Evolutionary conservation across 2,329 filamentous ascomycete species (phyloP), one percentile per base, ranked within the genome.

Genomic region (Pseudogymnoascus sp.): DNA sequence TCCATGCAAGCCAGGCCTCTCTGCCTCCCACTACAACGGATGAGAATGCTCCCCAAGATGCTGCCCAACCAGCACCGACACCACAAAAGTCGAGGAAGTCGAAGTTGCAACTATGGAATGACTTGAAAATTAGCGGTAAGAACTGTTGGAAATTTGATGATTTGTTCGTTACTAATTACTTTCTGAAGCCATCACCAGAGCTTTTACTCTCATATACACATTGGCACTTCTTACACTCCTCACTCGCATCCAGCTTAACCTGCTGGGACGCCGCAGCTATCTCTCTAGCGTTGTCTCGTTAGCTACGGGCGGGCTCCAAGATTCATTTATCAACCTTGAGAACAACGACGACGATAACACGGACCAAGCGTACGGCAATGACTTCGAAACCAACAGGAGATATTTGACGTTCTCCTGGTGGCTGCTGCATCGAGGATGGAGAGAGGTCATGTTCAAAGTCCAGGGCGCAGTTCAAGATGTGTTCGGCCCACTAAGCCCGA

Each of bases 361-460:
- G 16, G 90, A 93, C 62, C 89, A 92, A 69, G 83, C 86, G 3
- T 92, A 95, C 72, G 92, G 92, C 50, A 93, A 90, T 74, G 94
- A 99, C 75, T 97, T 96, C 69, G 92, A 97, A 75, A 96, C 92
- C 35, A 99, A 99, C 76, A 84, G 92, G 69, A 90, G 90, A 72
- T 99, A 97, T 73, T 81, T 99, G 59, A 95, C 92, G 42, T 96
- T 97, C 74, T 96, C 91, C 76, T 99, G 94, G 94, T 99, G 93
- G 92, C 79, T 99, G 56, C 80, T 99, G 59, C 93, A 99, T 76
- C 85, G 86, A 67, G 94, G 94, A 47, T 97, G 92, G 87, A 85
- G 86, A 67, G 85, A 92, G 64, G 78, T 97, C 63, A 88, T 92
- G 82, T 80, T 85, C 63, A 89, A 87, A 67, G 92, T 99, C 59